Evolutionary conservation across 1,284 basidiomycete species (phyloP), one percentile per base, ranked within the genome.

Genomic region (Sporisorium exsertum): DNA sequence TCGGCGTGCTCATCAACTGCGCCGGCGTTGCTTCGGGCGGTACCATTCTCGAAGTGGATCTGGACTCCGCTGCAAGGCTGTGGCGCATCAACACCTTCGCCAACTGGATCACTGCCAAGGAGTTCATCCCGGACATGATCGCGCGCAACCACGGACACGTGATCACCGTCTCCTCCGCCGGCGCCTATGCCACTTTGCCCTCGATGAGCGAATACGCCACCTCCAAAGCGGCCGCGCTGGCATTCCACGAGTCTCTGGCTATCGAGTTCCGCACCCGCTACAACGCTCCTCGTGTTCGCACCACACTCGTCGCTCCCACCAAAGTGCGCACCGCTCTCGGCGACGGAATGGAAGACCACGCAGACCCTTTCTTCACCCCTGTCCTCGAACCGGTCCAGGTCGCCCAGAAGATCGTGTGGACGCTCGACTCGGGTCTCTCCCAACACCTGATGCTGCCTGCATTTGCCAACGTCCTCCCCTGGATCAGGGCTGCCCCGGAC

Each of bases 261-360:
- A 78, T 73, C 49, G 83, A 85, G 66, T 71, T 85, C 29, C 74
- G 77, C 24, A 72, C 74, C 2, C 66, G 79, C 24, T 84, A 82
- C 80, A 77, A 78, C 33, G 76, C 81, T 1, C 77, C 70, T 9
- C 70, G 76, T 13, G 80, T 85, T 13, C 78, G 84, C 22, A 79
- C 84, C 4, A 79, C 84, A 26, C 63, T 84, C 46, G 79, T 80
- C 51, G 77, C 73, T 1, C 84, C 84, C 15, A 83, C 82, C 50
- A 85, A 85, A 59, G 84, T 85, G n/a, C 70, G 75, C 37, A 85
- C 84, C 46, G 71, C 81, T 8, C 75, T 85, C 8, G 83, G 81
- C 33, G 73, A 82, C 26, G 81, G 78, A 2, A 80, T 85, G 77
- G 80, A 84, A 46, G 79, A 83, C 63, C 72, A 80, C 51, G 58